phyloP scores from a whole-genome alignment of 2,329 filamentous ascomycete genomes.

The Apiospora sp. region DNA sequence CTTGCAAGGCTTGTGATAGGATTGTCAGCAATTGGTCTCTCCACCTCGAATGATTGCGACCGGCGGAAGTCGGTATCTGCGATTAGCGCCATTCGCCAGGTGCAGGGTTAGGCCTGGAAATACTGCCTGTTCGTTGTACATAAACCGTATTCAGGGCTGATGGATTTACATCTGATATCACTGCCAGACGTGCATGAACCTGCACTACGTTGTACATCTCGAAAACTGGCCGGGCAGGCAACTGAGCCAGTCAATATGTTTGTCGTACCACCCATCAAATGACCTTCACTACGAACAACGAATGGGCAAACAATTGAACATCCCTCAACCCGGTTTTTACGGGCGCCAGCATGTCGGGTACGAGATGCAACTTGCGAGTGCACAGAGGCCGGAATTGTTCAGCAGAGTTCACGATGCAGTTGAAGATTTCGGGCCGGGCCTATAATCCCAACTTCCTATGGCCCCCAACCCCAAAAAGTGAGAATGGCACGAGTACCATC shows the following conservation, averaged over 20 bases:
- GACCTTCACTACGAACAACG: background rate
- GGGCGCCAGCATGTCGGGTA: background rate
- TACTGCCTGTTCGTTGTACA: background rate
- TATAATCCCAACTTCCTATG: background rate
- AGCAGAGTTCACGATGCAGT: background rate
- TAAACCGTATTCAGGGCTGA: background rate
- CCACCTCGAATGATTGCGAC: slow-evolving; percentile 19
- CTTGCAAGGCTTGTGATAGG: background rate
- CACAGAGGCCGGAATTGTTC: background rate
- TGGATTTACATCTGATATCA: background rate
- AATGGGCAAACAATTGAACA: background rate
- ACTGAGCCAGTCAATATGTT: background rate
- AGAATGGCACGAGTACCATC: slow-evolving; percentile 16
- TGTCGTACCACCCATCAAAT: background rate
- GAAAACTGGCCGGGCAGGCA: background rate
- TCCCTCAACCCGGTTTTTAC: background rate
- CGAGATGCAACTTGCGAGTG: background rate
- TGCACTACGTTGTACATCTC: background rate
- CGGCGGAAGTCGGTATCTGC: background rate
- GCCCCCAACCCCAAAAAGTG: background rate
- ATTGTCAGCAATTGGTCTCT: background rate
- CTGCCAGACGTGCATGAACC: slow-evolving; percentile 11
- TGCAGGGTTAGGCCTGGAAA: slow-evolving; percentile 1
- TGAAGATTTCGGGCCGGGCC: slow-evolving; percentile 14
- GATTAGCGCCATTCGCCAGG: background rate